Percentiles rank a stretch among this genome's conserved stretches.
Evolutionary conservation across 2,329 filamentous ascomycete species (phyloP).

Genomic region (Fusarium kyushuense): DNA sequence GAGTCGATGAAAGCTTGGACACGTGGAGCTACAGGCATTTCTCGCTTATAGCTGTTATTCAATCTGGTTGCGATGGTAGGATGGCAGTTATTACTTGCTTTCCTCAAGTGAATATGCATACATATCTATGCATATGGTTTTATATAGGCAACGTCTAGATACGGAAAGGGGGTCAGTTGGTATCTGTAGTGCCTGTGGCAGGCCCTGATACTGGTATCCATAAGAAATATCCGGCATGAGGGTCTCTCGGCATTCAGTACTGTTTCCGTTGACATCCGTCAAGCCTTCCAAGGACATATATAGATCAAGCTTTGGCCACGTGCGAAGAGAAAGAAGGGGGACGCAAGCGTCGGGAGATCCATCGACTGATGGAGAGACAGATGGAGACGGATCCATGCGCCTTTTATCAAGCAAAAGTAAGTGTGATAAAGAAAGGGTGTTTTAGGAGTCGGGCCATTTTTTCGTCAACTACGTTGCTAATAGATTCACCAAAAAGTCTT

Average conservation of each 20-base stretch:
- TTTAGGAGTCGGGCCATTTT: conserved; percentile 25
- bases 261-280: background rate
- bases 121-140: too few species aligned
- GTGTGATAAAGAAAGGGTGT: background rate
- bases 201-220: background rate
- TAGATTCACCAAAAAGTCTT: conserved; percentile 13
- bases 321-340: background rate
- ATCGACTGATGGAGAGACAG: conserved; percentile 10
- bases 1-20: conserved; percentile 23
- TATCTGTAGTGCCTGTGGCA: background rate
- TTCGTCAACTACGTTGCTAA: conserved; percentile 21
- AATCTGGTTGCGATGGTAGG: background rate
- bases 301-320: conserved; percentile 21
- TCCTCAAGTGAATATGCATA: background rate
- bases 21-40: conserved; percentile 1
- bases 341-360: background rate
- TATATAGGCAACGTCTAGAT: background rate
- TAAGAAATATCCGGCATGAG: conserved; percentile 1
- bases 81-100: background rate
- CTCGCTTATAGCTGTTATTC: background rate
- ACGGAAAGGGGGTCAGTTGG: background rate
- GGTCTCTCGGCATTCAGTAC: conserved; percentile 10
- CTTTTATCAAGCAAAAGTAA: conserved; percentile 6
- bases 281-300: conserved; percentile 16
- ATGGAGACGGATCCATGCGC: conserved; percentile 8